A percentile compares a stretch with the other conserved stretches of the same genome.
Evolutionary conservation across 495 filamentous ascomycete genomes (phyloP).

Genomic region (Penicillium waksmanii): DNA sequence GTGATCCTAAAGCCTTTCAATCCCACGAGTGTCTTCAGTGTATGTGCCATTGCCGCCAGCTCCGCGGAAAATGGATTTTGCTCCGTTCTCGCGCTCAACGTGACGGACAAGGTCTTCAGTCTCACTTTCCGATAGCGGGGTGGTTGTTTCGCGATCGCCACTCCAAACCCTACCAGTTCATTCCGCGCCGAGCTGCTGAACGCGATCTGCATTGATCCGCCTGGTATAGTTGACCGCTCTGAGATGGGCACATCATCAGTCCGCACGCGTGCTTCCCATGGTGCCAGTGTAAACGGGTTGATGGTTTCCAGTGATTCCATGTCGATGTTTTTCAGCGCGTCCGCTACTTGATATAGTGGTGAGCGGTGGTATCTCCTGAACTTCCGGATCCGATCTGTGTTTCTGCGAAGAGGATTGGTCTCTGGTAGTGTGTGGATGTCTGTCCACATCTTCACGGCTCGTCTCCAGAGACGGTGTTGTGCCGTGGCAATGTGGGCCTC

Average conservation of each 20-base stretch:
- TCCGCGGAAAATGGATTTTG: slow-evolving; percentile 24
- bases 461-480: slow-evolving; percentile 5
- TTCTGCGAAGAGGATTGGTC: slow-evolving; percentile 9
- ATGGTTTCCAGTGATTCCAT: slow-evolving; percentile 7
- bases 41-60: slow-evolving; percentile 24
- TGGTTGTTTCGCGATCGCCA: slow-evolving; percentile 8
- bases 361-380: slow-evolving; percentile 5
- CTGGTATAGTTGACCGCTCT: slow-evolving; percentile 6
- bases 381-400: slow-evolving; percentile 4
- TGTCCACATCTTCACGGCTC: slow-evolving; percentile 7
- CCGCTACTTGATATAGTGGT: slow-evolving; percentile 1
- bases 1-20: slow-evolving; percentile 19
- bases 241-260: slow-evolving; percentile 5
- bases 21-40: slow-evolving; percentile 16
- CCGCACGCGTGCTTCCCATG: slow-evolving; percentile 22
- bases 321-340: slow-evolving; percentile 5
- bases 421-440: slow-evolving; percentile 3
- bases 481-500: slow-evolving; percentile 7
- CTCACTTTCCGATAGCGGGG: slow-evolving; percentile 16
- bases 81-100: slow-evolving; percentile 13
- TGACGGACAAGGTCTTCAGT: slow-evolving; percentile 16
- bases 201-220: slow-evolving; percentile 15
- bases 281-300: slow-evolving; percentile 10
- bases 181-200: slow-evolving; percentile 16
- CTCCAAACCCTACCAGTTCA: slow-evolving; percentile 15